phyloP scores from a whole-genome alignment of 208 protist species.

The Chromosphaera perkinsii region DNA sequence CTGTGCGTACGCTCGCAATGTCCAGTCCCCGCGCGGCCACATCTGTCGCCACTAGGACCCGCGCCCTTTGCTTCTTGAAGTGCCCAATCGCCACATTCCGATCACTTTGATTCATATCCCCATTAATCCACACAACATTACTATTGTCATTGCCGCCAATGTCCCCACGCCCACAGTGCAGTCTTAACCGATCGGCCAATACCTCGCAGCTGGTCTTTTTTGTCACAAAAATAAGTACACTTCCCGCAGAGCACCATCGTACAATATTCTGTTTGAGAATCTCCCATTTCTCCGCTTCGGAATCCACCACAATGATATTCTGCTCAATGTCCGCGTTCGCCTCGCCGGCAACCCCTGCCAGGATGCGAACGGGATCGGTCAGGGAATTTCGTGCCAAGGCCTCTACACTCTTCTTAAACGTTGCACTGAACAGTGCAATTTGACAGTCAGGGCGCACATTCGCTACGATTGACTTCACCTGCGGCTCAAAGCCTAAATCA shows the following conservation, averaged over 20 bases:
- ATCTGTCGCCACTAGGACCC: slow-evolving; percentile 32
- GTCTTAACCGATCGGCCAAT: slow-evolving; percentile 2
- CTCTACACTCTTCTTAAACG: slow-evolving; percentile 33
- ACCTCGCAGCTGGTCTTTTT: not conserved
- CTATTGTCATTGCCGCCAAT: not conserved
- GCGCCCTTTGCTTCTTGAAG: slow-evolving; percentile 27
- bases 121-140: slow-evolving; percentile 15
- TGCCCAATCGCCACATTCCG: slow-evolving; percentile 14
- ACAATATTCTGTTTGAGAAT: not conserved
- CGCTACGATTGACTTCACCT: slow-evolving; percentile 26
- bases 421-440: slow-evolving; percentile 32
- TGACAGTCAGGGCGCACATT: slow-evolving; percentile 34
- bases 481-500: slow-evolving; percentile 39
- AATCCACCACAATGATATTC: not conserved
- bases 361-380: slow-evolving; percentile 29
- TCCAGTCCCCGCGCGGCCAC: slow-evolving; percentile 35
- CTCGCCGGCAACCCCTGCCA: slow-evolving; percentile 23
- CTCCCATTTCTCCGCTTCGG: not conserved
- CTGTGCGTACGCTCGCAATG: slow-evolving; percentile 21
- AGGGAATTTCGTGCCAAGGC: slow-evolving; percentile 2
- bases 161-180: not conserved
- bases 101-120: slow-evolving; percentile 24
- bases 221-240: slow-evolving; percentile 23
- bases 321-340: not conserved
- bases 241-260: slow-evolving; percentile 1